Base-by-base conservation (phyloP, 306 rosid genomes). In the Hippophae tibetana region DNA sequence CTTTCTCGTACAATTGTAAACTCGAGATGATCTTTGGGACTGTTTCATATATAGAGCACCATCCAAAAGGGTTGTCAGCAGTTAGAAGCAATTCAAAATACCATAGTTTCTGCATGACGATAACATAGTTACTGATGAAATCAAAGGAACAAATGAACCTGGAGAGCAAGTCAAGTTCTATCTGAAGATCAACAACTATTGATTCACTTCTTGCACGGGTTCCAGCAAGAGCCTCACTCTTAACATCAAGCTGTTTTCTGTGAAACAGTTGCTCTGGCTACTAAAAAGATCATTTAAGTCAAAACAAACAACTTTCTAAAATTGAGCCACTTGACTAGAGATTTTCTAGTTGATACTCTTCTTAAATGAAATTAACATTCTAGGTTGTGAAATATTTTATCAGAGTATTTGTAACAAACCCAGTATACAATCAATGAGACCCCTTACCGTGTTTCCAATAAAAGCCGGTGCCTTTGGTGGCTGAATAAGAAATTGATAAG, bases 181-280 rank as follows among this genome's bases (percentile, higher is more conserved):
- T 81, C 73, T 85, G 87, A 73, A 65, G 82, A 69, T 92, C 99
- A 25, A 77, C 76, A 57, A 82, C 59, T 59, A 69, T 62, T 12
- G 93, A 76, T 57, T 42, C 64, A 69, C 99, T 95, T 80, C 96
- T 83, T 46, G 88, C 96, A 54, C 99, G 94, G 65, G 99, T 92
- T 78, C 85, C 99, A 70, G 99, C 99, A 78, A 88, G 75, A 63
- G 96, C 99, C 61, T 92, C 96, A 42, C 99, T 88, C 54, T 76
- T 82, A 50, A 92, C 80, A 72, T 62, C 68, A 65, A 85, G 95
- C 57, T 76, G 63, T 80, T 86, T 89, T 88, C 99, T 85, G 76
- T 79, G 96, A 84, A 92, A 92, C 73, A 92, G 88, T 77, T 79
- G 93, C 89, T 92, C 99, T 71, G 99, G 99, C 99, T 92, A 77